Evolutionary conservation across 139 green algal species (phyloP).

Genomic region (Closterium sp.): DNA sequence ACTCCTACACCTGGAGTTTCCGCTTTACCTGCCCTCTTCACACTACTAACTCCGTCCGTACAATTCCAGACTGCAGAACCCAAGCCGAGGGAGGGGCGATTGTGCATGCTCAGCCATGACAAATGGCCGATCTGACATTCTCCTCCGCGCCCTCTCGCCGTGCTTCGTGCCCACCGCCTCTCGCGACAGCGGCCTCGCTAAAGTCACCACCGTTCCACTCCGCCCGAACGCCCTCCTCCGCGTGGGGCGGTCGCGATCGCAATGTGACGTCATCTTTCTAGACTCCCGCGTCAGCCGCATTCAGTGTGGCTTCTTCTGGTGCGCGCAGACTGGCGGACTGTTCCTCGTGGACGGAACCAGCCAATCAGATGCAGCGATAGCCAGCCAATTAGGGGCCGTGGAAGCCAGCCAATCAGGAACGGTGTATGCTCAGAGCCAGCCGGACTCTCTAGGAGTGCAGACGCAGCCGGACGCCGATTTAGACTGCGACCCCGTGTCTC

Average conservation of each 20-base stretch:
- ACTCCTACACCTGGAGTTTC: too few relatives aligned
- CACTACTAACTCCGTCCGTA: neutral
- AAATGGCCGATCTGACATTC: neutral
- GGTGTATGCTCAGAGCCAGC: neutral
- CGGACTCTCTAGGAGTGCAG: neutral
- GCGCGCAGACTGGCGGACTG: neutral
- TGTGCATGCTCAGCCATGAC: neutral
- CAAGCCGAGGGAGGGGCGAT: too few relatives aligned
- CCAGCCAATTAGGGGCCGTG: neutral
- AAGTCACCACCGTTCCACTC: neutral
- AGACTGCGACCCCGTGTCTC: neutral
- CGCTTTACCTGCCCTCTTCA: neutral
- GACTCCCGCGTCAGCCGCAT: constrained; percentile 7
- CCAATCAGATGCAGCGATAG: neutral
- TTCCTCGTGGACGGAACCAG: neutral
- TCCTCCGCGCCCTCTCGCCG: neutral
- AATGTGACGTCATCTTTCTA: neutral
- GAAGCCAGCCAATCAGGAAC: neutral
- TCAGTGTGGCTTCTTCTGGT: neutral
- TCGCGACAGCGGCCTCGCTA: neutral
- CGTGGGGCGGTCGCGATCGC: neutral
- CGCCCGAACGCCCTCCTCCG: neutral
- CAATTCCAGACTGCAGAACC: neutral
- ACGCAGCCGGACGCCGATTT: neutral
- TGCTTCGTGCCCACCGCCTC: neutral